Conservation (phyloP, 176 grass and related monocot species). For the Pontederia paniculata region DNA sequence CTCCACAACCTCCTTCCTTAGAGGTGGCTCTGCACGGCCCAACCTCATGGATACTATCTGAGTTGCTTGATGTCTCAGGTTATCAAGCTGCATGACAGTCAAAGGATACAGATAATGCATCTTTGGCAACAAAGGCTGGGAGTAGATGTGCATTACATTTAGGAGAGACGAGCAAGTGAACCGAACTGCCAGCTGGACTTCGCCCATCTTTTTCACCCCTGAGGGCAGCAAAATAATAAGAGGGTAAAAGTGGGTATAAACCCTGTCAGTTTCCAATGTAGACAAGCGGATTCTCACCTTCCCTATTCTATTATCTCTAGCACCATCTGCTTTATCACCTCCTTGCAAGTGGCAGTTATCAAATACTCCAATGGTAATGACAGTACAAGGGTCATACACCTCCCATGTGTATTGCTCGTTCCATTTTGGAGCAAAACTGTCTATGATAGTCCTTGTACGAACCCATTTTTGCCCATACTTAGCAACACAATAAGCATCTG, state of each 20-base stretch:
- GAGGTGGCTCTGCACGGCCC: conserved; percentile 43
- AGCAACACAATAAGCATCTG: conserved; percentile 59
- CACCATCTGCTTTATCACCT: conserved; percentile 51
- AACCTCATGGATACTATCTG: conserved; percentile 56
- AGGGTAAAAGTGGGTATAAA: conserved; percentile 61
- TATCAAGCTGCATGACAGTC: conserved; percentile 44
- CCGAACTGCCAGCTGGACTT: conserved; percentile 53
- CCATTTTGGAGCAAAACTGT: conserved; percentile 55
- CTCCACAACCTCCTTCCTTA: conserved; percentile 61
- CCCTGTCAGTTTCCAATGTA: conserved; percentile 52
- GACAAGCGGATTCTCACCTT: conserved; percentile 64
- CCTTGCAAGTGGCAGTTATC: conserved; percentile 57
- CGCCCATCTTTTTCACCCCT: conserved; percentile 64
- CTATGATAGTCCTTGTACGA: conserved; percentile 55
- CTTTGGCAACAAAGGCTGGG: conserved; percentile 55
- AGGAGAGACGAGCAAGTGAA: conserved; percentile 53
- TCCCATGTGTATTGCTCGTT: conserved; percentile 75
- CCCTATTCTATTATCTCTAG: conserved; percentile 46
- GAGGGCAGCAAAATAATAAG: conserved; percentile 47
- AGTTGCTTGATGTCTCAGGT: conserved; percentile 44
- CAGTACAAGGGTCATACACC: conserved; percentile 56
- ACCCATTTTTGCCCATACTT: conserved; percentile 76
- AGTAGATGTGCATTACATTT: conserved; percentile 56
- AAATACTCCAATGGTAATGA: conserved; percentile 60
- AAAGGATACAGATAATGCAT: conserved; percentile 57